Evolutionary conservation across 495 filamentous ascomycete genomes (phyloP), one percentile per base, ranked within the genome.

Genomic region (Chaetomium tenue): DNA sequence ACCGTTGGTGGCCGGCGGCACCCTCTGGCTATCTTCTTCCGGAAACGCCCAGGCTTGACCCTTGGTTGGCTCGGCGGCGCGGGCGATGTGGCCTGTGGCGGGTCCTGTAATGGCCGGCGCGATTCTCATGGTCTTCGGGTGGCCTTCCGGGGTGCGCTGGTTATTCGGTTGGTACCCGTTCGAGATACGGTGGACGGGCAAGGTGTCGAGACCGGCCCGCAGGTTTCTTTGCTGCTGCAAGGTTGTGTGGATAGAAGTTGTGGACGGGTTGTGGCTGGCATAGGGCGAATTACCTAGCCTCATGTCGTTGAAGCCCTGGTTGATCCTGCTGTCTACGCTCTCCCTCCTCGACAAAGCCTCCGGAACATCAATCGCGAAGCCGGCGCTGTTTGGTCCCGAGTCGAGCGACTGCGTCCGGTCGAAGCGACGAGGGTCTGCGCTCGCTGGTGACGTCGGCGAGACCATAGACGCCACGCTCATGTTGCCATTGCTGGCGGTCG

Each of bases 31-130:
- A 51, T 89, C 88, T 33, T 90, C 89, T 68, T 92, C 89, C 0
- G 90, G 90, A 70, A 93, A 92, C 42, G 90, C 90, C 78, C 90
- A 93, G 0, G 90, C 88, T 71, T 91, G 87, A 75, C 90, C 90
- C 65, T 89, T 90, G 18, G 88, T 92, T 11, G 90, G 90, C 58
- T 91, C 88, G 59, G 90, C 88, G 4, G 89, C 90, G 63, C 90
- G 87, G 63, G 90, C 90, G 68, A 92, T 89, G 53, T 86, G 87
- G 50, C 87, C 86, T n/a, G 84, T 86, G 16, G 89, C 87, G 60
- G 91, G 90, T 13, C 88, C 89, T 1, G 86, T 90, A 64, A 92
- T 93, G 7, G 87, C 82, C 13, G 90, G 89, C 2, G 90, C 90
- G 4, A 88, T 89, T 63, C 87, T 74, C 61, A 73, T 64, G 72